Base-by-base conservation (phyloP, 352 stramenopile species). In the Phytophthora cryptogea region DNA sequence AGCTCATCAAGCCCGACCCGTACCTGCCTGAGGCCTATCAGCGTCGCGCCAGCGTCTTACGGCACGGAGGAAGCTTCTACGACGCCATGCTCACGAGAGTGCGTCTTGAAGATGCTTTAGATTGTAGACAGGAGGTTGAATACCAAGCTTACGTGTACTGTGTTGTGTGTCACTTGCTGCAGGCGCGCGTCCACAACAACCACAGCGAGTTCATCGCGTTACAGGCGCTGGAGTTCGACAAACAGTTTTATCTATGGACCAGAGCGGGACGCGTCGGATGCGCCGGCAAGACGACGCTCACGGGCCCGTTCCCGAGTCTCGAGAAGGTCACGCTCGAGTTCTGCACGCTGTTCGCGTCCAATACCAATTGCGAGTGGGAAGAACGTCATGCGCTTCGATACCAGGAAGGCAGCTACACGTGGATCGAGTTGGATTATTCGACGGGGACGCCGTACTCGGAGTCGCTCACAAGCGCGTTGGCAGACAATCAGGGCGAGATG, bases 201-300 rank as follows among this genome's bases (percentile, higher is more conserved):
- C 70, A 83, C 47, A 88, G 76, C 63, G 81, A 90, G 44, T 90
- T 89, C 43, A 76, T 86, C 33, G 72, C 76, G 40, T 48, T 90
- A 8, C 81, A 90, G 54, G 81, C 72, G 48, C 66, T 90, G 11
- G 62, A 78, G 55, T 68, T 77, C 35, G 70, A 76, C 3, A 50
- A 61, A 6, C 55, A 74, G 31, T 90, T 80, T 32, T 88, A 70
- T 35, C 62, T 90, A 32, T 89, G 78, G 74, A 77, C 70, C 10
- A 65, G 81, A 27, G 65, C 67, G 1, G 81, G 78, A 6, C 57
- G 67, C 28, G 63, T 90, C 14, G 78, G 78, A 0, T 80, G 60
- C 30, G 61, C 59, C 0, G 78, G 76, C 20, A 80, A 86, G 28
- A 77, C 70, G 10, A 67, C 59, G 23, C 62, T 90, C 14, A 64